phyloP scores from a whole-genome alignment of 1,284 basidiomycete species.

The Agroathelia rolfsii region DNA sequence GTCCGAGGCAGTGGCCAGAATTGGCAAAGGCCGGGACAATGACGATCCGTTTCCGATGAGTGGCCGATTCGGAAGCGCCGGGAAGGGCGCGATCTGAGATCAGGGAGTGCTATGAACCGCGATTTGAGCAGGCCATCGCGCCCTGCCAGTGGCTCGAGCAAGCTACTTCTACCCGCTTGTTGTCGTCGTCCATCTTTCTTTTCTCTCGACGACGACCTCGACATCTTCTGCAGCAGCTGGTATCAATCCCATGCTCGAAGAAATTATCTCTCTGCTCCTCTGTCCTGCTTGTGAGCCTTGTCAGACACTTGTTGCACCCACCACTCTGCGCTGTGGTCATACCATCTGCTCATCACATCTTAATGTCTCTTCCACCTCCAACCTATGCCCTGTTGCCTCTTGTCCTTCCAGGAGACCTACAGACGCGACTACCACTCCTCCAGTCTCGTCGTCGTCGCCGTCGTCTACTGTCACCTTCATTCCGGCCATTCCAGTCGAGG shows the following conservation, averaged over 20 bases:
- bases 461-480: conserved; percentile 16
- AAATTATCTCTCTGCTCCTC: conserved; percentile 21
- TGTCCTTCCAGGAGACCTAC: conserved; percentile 20
- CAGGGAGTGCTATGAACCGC: too few relatives aligned
- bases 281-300: conserved; percentile 33
- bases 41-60: too few relatives aligned
- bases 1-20: too few relatives aligned
- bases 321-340: conserved; percentile 49
- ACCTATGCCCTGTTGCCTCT: conserved; percentile 23
- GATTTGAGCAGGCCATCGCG: too few relatives aligned
- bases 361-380: conserved; percentile 14
- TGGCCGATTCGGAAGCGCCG: too few relatives aligned
- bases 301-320: conserved; percentile 28
- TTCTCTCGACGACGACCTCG: too few relatives aligned
- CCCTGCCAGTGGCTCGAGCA: too few relatives aligned
- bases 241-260: conserved; percentile 9
- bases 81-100: too few relatives aligned
- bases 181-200: too few relatives aligned
- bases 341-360: conserved; percentile 31
- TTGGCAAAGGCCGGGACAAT: too few relatives aligned
- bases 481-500: conserved; percentile 5
- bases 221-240: too few relatives aligned
- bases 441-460: conserved; percentile 23
- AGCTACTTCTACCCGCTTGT: too few relatives aligned
- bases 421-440: conserved; percentile 17